Evolutionary conservation across 495 filamentous ascomycete species (phyloP).

Genomic region (Penicillium robsamsonii): DNA sequence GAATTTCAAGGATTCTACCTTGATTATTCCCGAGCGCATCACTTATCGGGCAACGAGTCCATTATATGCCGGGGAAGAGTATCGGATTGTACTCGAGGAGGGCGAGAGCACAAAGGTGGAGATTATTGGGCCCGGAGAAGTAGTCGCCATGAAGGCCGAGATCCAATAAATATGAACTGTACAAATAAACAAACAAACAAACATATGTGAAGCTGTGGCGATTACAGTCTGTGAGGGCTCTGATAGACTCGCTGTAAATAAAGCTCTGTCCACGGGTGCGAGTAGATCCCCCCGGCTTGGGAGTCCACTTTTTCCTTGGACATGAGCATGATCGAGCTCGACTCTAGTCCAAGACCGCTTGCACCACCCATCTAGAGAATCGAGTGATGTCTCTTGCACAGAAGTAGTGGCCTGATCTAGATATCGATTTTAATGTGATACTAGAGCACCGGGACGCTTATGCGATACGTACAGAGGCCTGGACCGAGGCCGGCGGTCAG

Average conservation of each 20-base stretch:
- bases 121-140: constrained; percentile 42
- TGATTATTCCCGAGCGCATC: constrained; percentile 48
- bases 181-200: background rate
- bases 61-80: constrained; percentile 57
- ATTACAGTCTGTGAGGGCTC: background rate
- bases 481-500: no score
- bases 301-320: background rate
- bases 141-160: constrained; percentile 49
- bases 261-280: background rate
- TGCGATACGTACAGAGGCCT: no score
- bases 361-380: no score
- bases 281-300: background rate
- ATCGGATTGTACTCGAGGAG: constrained; percentile 42
- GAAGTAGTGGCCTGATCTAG: no score
- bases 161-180: constrained; percentile 26
- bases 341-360: no score
- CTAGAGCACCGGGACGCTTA: no score
- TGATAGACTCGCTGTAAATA: background rate
- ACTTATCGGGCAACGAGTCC: constrained; percentile 58
- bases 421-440: no score
- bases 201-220: background rate
- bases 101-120: constrained; percentile 30
- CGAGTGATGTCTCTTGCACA: no score
- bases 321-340: no score
- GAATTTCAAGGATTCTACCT: constrained; percentile 8